Evolutionary conservation across 2,329 filamentous ascomycete species (phyloP), one percentile per base, ranked within the genome.

Genomic region (Neonectria faginata): DNA sequence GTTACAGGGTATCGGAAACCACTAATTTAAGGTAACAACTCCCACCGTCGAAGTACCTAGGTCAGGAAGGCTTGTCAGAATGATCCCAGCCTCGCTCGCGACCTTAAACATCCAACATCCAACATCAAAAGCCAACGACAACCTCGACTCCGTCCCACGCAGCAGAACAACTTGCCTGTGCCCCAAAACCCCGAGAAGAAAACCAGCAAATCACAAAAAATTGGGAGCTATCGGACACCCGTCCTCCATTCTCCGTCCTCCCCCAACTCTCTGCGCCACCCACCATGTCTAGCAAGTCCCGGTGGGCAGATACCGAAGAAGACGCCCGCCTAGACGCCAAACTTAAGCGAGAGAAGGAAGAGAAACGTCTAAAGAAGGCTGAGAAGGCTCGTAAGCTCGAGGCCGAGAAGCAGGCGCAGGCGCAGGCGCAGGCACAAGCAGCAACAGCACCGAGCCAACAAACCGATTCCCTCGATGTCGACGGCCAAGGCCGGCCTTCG

Each of bases 231-330:
- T 25, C 2, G 18, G 5, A 12, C 16, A 27, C 12, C 18, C 18
- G 2, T 11, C 12, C 14, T 27, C 39, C 29, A 53, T 10, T 16
- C 33, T 51, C 39, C 47, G 47, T 18, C 47, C 47, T 5, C 25
- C 27, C 8, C n/a, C 39, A 16, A n/a, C 42, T 33, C 12, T 51
- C 41, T 20, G 14, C n/a, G 39, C 16, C 20, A 50, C 57, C 53
- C 63, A 70, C 60, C 51, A 92, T 91, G 89, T 84, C 89, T 52
- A 83, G 83, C 58, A 89, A 88, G 76, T 97, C 95, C 55, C 89
- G 95, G 79, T 99, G 96, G 96, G 93, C 92, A 69, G 88, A 94
- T 74, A 89, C 91, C 50, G 92, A 92, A 72, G 92, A 94, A 71
- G 94, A 97, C 77, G 88, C 89, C 22, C 92, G 88, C 47, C 85